Conservation (phyloP, 768 basidiomycete genomes). For the Kwoniella mangroviensis region DNA sequence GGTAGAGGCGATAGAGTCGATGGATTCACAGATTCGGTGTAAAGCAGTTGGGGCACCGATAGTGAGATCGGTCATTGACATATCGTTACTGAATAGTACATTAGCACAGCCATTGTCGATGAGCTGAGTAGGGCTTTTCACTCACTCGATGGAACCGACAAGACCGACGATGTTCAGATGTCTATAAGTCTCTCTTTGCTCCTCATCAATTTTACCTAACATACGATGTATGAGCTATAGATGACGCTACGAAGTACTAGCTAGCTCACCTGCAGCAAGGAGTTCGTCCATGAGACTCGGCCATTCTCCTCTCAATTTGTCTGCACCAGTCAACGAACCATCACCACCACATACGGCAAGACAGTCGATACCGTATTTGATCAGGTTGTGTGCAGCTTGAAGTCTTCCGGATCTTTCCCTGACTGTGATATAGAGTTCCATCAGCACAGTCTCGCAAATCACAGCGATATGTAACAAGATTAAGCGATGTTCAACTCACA, state of each 20-base stretch:
- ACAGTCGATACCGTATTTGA: slow-evolving; percentile 96
- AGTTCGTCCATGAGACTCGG: slow-evolving; percentile 77
- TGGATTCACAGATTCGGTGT: slow-evolving; percentile 94
- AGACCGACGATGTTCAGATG: slow-evolving; percentile 97
- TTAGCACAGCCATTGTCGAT: slow-evolving; percentile 1
- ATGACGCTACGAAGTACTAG: not conserved
- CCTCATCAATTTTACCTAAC: slow-evolving; percentile 73
- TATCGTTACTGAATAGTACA: slow-evolving; percentile 71
- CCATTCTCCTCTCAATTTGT: slow-evolving; percentile 93
- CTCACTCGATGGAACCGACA: slow-evolving; percentile 89
- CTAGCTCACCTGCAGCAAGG: slow-evolving; percentile 65
- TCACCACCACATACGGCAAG: slow-evolving; percentile 97
- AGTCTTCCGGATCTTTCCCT: slow-evolving; percentile 84
- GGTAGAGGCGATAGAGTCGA: slow-evolving; percentile 97
- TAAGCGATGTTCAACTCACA: too few relatives aligned
- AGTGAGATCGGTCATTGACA: slow-evolving; percentile 96
- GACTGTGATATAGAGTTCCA: slow-evolving; percentile 60
- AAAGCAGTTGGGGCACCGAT: slow-evolving; percentile 95
- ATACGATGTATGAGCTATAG: not conserved
- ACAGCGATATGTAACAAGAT: too few relatives aligned
- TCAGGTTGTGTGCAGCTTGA: slow-evolving; percentile 85
- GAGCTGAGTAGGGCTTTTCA: slow-evolving; percentile 15
- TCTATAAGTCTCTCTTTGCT: slow-evolving; percentile 71
- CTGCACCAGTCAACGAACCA: slow-evolving; percentile 93
- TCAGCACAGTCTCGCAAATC: not conserved